Percentiles rank a stretch among this genome's conserved stretches.
Evolutionary conservation across 805 yeast species (phyloP).

Genomic region (Candida pini): DNA sequence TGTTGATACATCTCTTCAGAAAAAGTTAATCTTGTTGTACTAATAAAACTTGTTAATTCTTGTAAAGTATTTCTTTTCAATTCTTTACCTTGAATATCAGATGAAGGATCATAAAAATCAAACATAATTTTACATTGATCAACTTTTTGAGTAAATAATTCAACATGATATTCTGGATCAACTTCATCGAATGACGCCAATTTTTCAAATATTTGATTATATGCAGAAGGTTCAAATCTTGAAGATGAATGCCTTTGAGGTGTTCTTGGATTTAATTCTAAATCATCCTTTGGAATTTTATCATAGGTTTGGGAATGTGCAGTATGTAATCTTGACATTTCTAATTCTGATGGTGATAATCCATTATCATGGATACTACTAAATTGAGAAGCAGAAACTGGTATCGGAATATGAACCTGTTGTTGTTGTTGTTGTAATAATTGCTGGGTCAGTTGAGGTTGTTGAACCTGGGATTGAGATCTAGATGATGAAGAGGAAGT

Average conservation of each 20-base stretch:
- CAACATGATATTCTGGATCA: conserved; percentile 66
- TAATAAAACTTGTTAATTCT: conserved; percentile 84
- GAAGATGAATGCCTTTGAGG: conserved; percentile 93
- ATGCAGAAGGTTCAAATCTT: conserved; percentile 74
- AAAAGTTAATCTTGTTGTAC: conserved; percentile 74
- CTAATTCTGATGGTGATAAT: conserved; percentile 19
- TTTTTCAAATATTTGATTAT: conserved; percentile 59
- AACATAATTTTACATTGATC: conserved; percentile 94
- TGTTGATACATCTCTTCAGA: conserved; percentile 88
- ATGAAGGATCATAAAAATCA: conserved; percentile 90
- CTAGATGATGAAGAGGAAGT: conserved; percentile 18
- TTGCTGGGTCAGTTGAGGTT: conserved; percentile 9
- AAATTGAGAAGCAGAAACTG: conserved; percentile 1
- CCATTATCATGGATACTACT: conserved; percentile 8
- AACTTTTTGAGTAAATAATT: conserved; percentile 77
- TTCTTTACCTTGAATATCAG: conserved; percentile 89
- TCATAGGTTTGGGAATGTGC: conserved; percentile 27
- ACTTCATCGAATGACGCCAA: conserved; percentile 88
- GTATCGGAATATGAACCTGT: conserved; percentile 7
- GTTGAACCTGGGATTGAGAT: conserved; percentile 6
- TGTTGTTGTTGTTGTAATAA: conserved; percentile 5
- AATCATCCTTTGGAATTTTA: conserved; percentile 51
- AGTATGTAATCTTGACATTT: conserved; percentile 25
- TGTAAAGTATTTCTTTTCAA: conserved; percentile 80
- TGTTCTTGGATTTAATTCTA: conserved; percentile 63